Percentiles rank a stretch among this genome's conserved stretches.
Evolutionary conservation across 805 yeast genomes (phyloP).

Genomic region (Scheffersomyces ergatensis): DNA sequence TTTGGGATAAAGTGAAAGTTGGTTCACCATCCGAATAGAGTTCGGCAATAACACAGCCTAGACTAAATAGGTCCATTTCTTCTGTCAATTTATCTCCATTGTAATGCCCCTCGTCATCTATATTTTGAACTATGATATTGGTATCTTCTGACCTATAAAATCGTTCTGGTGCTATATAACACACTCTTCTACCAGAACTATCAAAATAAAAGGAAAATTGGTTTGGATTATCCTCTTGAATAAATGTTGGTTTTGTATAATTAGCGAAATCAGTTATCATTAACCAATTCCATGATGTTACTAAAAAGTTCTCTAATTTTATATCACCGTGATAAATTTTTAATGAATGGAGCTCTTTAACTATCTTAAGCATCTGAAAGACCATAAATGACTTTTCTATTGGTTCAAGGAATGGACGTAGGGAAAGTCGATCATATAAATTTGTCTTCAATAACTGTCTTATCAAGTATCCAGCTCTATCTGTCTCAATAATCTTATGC

Average conservation of each 20-base stretch:
- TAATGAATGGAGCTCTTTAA: slow-evolving; percentile 59
- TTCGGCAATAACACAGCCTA: slow-evolving; percentile 91
- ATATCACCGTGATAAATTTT: slow-evolving; percentile 84
- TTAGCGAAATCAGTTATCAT: slow-evolving; percentile 79
- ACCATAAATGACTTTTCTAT: slow-evolving; percentile 83
- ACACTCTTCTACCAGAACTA: slow-evolving; percentile 78
- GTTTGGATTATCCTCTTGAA: slow-evolving; percentile 93
- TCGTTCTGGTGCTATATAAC: slow-evolving; percentile 94
- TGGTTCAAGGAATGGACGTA: slow-evolving; percentile 81
- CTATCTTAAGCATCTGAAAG: slow-evolving; percentile 69
- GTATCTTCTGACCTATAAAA: slow-evolving; percentile 43
- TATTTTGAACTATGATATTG: slow-evolving; percentile 13
- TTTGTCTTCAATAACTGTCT: slow-evolving; percentile 79
- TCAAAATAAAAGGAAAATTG: slow-evolving; percentile 91
- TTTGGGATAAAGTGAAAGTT: slow-evolving; percentile 79
- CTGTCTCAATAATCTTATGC: slow-evolving; percentile 75
- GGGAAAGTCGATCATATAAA: slow-evolving; percentile 81
- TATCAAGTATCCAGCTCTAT: slow-evolving; percentile 85
- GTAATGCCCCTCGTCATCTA: slow-evolving; percentile 20
- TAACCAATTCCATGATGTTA: slow-evolving; percentile 88
- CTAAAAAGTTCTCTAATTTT: slow-evolving; percentile 83
- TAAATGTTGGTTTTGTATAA: slow-evolving; percentile 69
- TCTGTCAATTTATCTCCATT: slow-evolving; percentile 39
- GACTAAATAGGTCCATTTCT: slow-evolving; percentile 78
- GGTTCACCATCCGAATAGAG: slow-evolving; percentile 84